These are phyloP conservation scores for Entonaema liquescens DNA, from an alignment of 495 filamentous ascomycete genomes.

Conservation along the genomic window DNA sequence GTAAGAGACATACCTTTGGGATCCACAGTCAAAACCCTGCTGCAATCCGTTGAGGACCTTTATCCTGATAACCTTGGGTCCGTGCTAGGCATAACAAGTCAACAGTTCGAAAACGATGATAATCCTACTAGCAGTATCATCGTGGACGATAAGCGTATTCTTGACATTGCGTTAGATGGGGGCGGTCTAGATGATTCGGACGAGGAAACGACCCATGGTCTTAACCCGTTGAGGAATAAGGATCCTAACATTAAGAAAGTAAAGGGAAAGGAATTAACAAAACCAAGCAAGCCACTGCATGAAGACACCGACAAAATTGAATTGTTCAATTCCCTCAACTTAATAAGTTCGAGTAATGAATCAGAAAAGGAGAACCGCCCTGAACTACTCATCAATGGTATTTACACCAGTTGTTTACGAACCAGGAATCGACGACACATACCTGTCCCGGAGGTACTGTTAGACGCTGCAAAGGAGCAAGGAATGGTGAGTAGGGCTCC, in stretches of 20 bases:
- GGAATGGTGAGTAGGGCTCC: slow-evolving; percentile 41
- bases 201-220: slow-evolving; percentile 53
- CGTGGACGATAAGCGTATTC: slow-evolving; percentile 57
- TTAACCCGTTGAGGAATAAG: slow-evolving; percentile 13
- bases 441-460: slow-evolving; percentile 29
- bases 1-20: slow-evolving; percentile 61
- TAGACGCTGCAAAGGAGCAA: slow-evolving; percentile 50
- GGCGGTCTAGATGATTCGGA: slow-evolving; percentile 63
- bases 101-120: slow-evolving; percentile 33
- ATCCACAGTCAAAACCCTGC: slow-evolving; percentile 70
- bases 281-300: background rate
- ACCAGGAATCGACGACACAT: slow-evolving; percentile 21
- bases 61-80: slow-evolving; percentile 72
- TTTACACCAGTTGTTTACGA: slow-evolving; percentile 41
- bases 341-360: background rate
- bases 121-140: slow-evolving; percentile 48
- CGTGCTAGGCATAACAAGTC: slow-evolving; percentile 52
- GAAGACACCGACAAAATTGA: background rate
- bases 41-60: slow-evolving; percentile 87
- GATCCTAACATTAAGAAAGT: background rate
- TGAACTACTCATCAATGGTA: slow-evolving; percentile 27
- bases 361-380: slow-evolving; percentile 5
- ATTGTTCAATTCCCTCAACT: background rate
- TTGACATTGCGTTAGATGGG: slow-evolving; percentile 47
- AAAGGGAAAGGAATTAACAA: background rate